Evolutionary conservation across 495 filamentous ascomycete genomes (phyloP).

Genomic region (Neurospora intermedia): DNA sequence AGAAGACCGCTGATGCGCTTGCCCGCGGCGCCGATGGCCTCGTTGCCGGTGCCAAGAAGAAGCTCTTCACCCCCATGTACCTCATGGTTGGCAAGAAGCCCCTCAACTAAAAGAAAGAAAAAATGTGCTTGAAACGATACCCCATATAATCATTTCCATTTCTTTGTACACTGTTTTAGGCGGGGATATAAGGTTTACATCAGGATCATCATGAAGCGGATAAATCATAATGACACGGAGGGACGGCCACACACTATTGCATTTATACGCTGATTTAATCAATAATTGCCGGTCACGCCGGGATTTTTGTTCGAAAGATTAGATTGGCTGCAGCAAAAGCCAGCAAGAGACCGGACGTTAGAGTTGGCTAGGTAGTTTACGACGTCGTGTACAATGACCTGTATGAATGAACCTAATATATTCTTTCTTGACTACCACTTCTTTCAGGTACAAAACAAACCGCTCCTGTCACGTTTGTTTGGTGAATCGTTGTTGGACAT

Average conservation of each 20-base stretch:
- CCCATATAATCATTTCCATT: conserved; percentile 1
- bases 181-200: conserved; percentile 8
- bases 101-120: conserved; percentile 18
- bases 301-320: not conserved
- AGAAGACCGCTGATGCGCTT: conserved; percentile 90
- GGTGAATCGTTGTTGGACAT: not conserved
- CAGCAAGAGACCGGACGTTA: not conserved
- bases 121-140: not conserved
- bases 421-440: not conserved
- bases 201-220: conserved; percentile 14
- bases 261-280: conserved; percentile 8
- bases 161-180: conserved; percentile 6
- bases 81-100: conserved; percentile 95
- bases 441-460: not conserved
- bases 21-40: conserved; percentile 76
- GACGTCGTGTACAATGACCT: not conserved
- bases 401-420: not conserved
- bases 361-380: not conserved
- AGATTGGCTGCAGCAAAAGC: not conserved
- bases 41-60: conserved; percentile 81
- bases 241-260: conserved; percentile 1
- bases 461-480: not conserved
- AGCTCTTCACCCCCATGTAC: conserved; percentile 98
- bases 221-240: conserved; percentile 1
- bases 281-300: conserved; percentile 7